A percentile compares a stretch with the other conserved stretches of the same genome.
Conservation (phyloP, 2,329 filamentous ascomycete genomes). For the Monosporascus sp. region DNA sequence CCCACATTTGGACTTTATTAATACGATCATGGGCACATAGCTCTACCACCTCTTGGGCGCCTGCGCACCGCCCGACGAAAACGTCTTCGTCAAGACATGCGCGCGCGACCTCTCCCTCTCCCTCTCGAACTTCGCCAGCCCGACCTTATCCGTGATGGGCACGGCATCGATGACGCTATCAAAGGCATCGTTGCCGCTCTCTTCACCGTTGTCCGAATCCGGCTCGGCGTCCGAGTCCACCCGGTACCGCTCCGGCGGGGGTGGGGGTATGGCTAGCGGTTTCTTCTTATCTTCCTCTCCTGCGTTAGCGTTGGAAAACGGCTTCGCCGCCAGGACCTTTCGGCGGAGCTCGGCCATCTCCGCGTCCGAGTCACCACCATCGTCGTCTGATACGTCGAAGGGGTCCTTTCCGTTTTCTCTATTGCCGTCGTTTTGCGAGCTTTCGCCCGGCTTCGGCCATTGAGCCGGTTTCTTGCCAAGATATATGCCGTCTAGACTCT, state of each 20-base stretch:
- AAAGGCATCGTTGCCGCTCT: conserved; percentile 58
- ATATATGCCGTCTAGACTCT: conserved; percentile 53
- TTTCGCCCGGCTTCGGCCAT: conserved; percentile 24
- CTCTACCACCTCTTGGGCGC: conserved; percentile 43
- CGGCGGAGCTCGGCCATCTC: conserved; percentile 90
- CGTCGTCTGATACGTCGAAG: conserved; percentile 72
- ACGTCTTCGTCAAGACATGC: conserved; percentile 44
- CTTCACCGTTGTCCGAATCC: conserved; percentile 60
- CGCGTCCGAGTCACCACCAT: conserved; percentile 67
- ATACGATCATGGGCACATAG: no score
- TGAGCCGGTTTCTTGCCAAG: conserved; percentile 48
- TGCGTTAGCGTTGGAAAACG: conserved; percentile 62
- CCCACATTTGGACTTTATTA: no score
- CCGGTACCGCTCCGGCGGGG: conserved; percentile 42
- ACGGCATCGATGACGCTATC: conserved; percentile 91
- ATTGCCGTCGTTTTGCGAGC: conserved; percentile 32
- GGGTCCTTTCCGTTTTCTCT: conserved; percentile 55
- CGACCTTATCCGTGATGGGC: conserved; percentile 80
- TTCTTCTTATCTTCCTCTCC: conserved; percentile 45
- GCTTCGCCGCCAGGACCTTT: conserved; percentile 85
- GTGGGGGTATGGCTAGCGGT: conserved; percentile 58
- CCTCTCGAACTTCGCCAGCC: conserved; percentile 53
- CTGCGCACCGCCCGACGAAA: conserved; percentile 43
- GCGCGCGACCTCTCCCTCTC: conserved; percentile 48
- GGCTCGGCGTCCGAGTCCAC: conserved; percentile 65